Evolutionary conservation across 1,139 yeast species (phyloP).

Genomic region (Yamadazyma blattariae): DNA sequence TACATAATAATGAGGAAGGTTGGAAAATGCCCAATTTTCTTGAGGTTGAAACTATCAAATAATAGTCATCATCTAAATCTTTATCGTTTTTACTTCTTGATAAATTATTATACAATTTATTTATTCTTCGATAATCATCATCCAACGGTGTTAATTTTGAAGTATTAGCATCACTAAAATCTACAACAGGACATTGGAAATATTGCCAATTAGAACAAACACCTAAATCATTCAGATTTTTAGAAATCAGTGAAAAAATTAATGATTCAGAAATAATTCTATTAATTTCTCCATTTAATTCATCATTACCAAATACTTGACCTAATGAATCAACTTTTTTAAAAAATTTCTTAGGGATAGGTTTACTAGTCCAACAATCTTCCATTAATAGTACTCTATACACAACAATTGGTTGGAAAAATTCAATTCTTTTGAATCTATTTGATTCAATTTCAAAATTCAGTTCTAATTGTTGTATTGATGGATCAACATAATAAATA

Average conservation of each 20-base stretch:
- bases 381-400: constrained; percentile 38
- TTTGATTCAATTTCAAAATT: constrained; percentile 13
- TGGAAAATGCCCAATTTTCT: constrained; percentile 46
- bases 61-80: no score
- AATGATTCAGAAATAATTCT: constrained; percentile 29
- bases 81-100: no score
- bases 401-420: constrained; percentile 22
- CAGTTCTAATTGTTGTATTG: constrained; percentile 25
- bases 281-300: constrained; percentile 27
- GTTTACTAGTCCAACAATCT: constrained; percentile 56
- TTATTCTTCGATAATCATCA: constrained; percentile 36
- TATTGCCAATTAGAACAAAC: constrained; percentile 42
- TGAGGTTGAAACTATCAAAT: constrained; percentile 46
- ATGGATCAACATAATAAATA: constrained; percentile 27
- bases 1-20: constrained; percentile 48
- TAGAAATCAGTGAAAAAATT: constrained; percentile 12
- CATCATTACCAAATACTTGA: constrained; percentile 47
- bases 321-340: constrained; percentile 45
- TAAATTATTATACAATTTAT: constrained; percentile 18
- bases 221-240: constrained; percentile 43
- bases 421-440: constrained; percentile 23
- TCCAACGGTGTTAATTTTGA: constrained; percentile 28
- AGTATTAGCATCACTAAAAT: constrained; percentile 6
- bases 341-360: constrained; percentile 40
- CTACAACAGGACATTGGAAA: constrained; percentile 27